phyloP scores from a whole-genome alignment of 768 basidiomycete genomes.

The Tylopilus balloui region DNA sequence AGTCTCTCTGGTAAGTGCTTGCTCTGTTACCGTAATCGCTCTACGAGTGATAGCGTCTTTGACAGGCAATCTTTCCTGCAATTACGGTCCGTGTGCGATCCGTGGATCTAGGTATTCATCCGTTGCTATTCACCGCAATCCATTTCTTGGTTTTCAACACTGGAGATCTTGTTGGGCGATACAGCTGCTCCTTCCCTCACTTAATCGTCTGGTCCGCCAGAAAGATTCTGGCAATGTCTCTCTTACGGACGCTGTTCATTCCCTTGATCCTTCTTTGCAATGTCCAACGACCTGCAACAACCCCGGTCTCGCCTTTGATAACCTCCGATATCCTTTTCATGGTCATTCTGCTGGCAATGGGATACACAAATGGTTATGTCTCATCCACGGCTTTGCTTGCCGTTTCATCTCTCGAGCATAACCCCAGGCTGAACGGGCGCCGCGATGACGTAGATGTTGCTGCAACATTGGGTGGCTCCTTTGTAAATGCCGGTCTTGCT shows the following conservation, averaged over 20 bases:
- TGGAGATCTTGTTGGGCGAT: conserved; percentile 70
- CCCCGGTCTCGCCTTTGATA: conserved; percentile 42
- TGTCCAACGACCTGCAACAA: conserved; percentile 46
- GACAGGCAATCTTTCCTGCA: conserved; percentile 80
- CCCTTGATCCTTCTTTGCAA: conserved; percentile 90
- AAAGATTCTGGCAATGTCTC: conserved; percentile 57
- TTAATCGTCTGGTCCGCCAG: conserved; percentile 67
- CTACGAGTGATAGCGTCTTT: conserved; percentile 5
- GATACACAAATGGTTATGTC: conserved; percentile 78
- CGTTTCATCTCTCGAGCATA: conserved; percentile 76
- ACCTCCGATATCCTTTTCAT: conserved; percentile 76
- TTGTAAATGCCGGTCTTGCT: conserved; percentile 68
- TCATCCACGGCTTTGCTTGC: conserved; percentile 78
- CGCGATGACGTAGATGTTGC: conserved; percentile 81
- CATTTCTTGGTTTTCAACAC: conserved; percentile 76
- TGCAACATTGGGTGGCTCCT: conserved; percentile 77
- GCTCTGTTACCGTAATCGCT: neutral
- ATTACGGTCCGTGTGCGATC: conserved; percentile 76
- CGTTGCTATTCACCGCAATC: conserved; percentile 74
- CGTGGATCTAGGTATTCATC: conserved; percentile 61
- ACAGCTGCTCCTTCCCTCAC: conserved; percentile 58
- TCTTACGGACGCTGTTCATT: conserved; percentile 75
- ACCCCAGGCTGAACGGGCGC: conserved; percentile 62
- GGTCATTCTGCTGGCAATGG: conserved; percentile 66
- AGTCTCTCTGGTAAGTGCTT: conserved; percentile 67